Evolutionary conservation across 352 stramenopile species (phyloP), one percentile per base, ranked within the genome.

Genomic region (Lagenidium giganteum): DNA sequence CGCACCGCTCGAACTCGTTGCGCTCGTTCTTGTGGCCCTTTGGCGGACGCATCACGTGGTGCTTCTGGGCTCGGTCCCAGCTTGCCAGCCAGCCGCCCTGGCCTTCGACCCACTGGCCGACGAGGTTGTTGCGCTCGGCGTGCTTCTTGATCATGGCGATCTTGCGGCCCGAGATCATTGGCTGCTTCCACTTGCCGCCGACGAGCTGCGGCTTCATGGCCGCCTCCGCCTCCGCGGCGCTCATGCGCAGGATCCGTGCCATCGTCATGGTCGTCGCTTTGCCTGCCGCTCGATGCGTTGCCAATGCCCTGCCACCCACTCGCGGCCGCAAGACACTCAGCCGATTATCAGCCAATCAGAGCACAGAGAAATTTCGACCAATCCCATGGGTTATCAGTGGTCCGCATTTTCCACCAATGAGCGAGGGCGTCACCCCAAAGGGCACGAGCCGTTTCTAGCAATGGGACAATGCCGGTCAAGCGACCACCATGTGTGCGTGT

Each of bases 121-220:
- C 57, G 37, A 87, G 76, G 8, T 72, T 73, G 50, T 88, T 87
- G 34, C 67, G 64, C 45, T 56, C 30, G 9, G 81, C 81, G 47
- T 87, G 54, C 60, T 93, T 93, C 74, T 93, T 93, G 20, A 91
- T 65, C 47, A 87, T 70, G 21, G 79, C 81, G 30, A 85, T 57
- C 62, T 89, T 88, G 29, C 81, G 81, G n/a, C 74, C 62, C 12
- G 81, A 87, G 29, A 93, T 67, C 48, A 85, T 44, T 39, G 81
- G 78, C 46, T 90, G 78, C 60, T 87, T 85, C 81, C 81, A 93
- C 61, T 90, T 90, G 45, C 78, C 81, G 21, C 87, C 72, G 44
- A 91, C 68, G 20, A 93, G 47, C 52, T 64, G 57, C 25, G 81
- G 81, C 60, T 87, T 87, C 65, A 93, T 82, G 29, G 81, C 81